Evolutionary conservation across 2,329 filamentous ascomycete genomes (phyloP), one percentile per base, ranked within the genome.

Genomic region (Huntiella bhutanensis): DNA sequence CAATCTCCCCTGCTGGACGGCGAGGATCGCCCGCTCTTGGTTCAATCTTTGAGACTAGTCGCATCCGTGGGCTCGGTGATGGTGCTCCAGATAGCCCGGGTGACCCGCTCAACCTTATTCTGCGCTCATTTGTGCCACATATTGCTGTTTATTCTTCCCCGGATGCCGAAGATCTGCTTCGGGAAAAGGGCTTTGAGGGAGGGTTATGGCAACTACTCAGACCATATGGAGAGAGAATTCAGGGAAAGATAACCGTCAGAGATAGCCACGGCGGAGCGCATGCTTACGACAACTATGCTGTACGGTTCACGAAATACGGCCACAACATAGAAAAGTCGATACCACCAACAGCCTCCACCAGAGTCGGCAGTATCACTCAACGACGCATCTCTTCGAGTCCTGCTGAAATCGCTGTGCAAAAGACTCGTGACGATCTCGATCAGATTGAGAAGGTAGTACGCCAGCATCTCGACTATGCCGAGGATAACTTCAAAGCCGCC

Each of bases 241-340:
- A 80, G 43, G 91, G 91, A 28, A 93, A 91, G 57, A 80, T 98
- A 44, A 82, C 82, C 3, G 80, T 96, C 47, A 70, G 91, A 55
- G 91, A 98, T 62, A 95, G 87, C 57, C 77, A 83, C 54, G 88
- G 91, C 6, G 75, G 80, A 38, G 87, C 85, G 58, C 77, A 77
- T 57, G 73, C 75, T 35, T 88, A 82, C 65, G 88, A 95, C 47
- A 86, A 96, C 59, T 98, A 86, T 61, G 80, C 84, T 1, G 72
- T 98, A 49, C 80, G 85, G 47, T 95, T 98, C 59, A 77, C 81
- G 4, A 73, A 75, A 49, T 73, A 92, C 46, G 77, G 76, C 1
- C 67, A 72, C 52, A 66, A 69, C 16, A 57, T 76, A 12, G 70
- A 74, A 53, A 60, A 65, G 42, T 68, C 70, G 1, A 67, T 71